These are phyloP conservation scores for Parasarocladium wereldwijsianum DNA, from an alignment of 2,329 filamentous ascomycete species.

Conservation along the genomic window DNA sequence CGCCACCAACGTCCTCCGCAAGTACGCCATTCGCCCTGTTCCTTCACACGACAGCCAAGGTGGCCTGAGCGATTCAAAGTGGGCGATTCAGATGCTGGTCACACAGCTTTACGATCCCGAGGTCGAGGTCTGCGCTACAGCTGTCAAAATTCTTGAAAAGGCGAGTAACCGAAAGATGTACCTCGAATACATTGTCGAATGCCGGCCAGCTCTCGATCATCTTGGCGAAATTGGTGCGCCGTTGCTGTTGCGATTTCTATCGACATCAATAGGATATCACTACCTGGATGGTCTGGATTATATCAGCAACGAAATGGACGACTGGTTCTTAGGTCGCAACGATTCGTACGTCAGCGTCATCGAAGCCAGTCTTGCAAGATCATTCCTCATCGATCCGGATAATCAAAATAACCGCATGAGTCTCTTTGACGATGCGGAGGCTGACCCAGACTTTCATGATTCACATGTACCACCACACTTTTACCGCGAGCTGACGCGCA, in stretches of 20 bases:
- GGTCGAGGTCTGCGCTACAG: conserved; percentile 88
- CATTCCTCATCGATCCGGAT: conserved; percentile 55
- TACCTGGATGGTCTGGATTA: conserved; percentile 95
- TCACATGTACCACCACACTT: conserved; percentile 86
- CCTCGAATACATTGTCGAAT: conserved; percentile 92
- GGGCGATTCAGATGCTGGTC: conserved; percentile 95
- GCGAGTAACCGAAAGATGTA: conserved; percentile 86
- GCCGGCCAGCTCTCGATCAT: conserved; percentile 84
- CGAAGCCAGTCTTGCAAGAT: conserved; percentile 83
- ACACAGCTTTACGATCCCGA: conserved; percentile 96
- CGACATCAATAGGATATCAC: conserved; percentile 92
- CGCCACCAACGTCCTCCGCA: conserved; percentile 72
- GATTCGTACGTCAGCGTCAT: conserved; percentile 91
- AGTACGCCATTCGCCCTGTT: conserved; percentile 53
- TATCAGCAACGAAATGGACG: conserved; percentile 98
- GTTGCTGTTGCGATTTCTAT: conserved; percentile 78
- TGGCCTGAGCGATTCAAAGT: conserved; percentile 59
- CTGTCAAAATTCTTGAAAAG: conserved; percentile 94
- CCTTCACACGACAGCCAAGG: conserved; percentile 21
- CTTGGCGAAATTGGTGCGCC: conserved; percentile 94
- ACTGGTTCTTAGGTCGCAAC: conserved; percentile 96
- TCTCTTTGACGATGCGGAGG: conserved; percentile 42
- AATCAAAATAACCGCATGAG: conserved; percentile 41
- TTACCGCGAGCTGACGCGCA: conserved; percentile 87
- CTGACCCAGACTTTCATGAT: conserved; percentile 43